These are phyloP conservation scores for Arthroderma uncinatum DNA, from an alignment of 2,329 filamentous ascomycete genomes.

Conservation along the genomic window DNA sequence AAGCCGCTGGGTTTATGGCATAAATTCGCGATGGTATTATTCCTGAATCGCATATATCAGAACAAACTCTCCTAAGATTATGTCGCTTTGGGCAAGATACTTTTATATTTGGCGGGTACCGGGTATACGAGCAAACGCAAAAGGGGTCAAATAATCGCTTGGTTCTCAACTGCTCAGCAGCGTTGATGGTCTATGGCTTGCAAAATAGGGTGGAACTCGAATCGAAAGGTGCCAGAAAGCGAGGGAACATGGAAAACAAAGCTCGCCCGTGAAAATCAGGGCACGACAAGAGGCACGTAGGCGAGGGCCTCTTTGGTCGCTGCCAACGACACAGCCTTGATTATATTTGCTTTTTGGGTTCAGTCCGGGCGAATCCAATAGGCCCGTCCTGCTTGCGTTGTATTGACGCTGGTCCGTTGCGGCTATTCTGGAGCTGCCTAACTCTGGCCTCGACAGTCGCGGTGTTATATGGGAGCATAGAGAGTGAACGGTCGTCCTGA, in stretches of 20 bases:
- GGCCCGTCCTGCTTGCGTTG: background rate
- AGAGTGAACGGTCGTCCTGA: background rate
- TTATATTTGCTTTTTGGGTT: conserved; percentile 2
- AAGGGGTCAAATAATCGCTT: background rate
- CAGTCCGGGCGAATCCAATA: background rate
- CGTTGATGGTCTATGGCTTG: background rate
- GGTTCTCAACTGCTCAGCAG: background rate
- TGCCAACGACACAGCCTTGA: background rate
- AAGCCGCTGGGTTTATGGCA: background rate
- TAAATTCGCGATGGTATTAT: background rate
- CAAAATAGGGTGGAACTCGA: background rate
- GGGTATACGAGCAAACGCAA: background rate
- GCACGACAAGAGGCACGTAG: background rate
- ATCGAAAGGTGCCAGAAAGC: background rate
- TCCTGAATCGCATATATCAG: background rate
- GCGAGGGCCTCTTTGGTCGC: background rate
- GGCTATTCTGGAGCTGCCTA: background rate
- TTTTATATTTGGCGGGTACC: background rate
- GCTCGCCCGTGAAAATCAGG: background rate
- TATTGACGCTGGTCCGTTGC: background rate
- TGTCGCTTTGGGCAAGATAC: background rate
- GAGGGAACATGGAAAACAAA: background rate
- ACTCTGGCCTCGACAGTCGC: background rate
- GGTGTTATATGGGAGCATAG: background rate
- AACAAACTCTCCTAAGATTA: background rate